phyloP scores from a whole-genome alignment of 2,329 filamentous ascomycete species.

The Elsinoe perseae region DNA sequence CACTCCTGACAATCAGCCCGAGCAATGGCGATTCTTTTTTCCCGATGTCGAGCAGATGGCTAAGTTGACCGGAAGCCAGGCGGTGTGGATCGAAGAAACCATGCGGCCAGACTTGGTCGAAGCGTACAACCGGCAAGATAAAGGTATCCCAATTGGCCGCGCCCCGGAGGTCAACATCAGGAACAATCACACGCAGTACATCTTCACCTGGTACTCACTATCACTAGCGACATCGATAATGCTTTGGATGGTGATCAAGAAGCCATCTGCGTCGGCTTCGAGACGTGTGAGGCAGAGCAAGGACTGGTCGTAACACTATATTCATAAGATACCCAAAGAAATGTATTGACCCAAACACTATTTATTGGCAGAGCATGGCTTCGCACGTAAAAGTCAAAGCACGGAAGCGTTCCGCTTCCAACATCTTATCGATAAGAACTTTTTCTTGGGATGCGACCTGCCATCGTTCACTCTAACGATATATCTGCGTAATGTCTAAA shows the following conservation, averaged over 20 bases:
- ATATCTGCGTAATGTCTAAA: not conserved
- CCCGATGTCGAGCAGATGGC: conserved; percentile 94
- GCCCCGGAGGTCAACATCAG: conserved; percentile 82
- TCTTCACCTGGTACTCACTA: conserved; percentile 94
- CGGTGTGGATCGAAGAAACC: conserved; percentile 92
- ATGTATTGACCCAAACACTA: too few relatives aligned
- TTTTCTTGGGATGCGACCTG: too few relatives aligned
- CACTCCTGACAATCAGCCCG: conserved; percentile 80
- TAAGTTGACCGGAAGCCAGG: conserved; percentile 66
- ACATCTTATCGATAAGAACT: conserved; percentile 5
- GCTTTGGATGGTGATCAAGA: conserved; percentile 92
- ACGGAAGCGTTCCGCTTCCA: not conserved
- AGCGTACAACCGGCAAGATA: conserved; percentile 64
- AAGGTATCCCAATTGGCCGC: conserved; percentile 83
- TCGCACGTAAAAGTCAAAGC: not conserved
- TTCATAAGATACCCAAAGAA: not conserved
- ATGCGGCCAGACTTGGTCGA: conserved; percentile 78
- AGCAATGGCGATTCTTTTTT: conserved; percentile 84
- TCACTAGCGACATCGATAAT: conserved; percentile 82
- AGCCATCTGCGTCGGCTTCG: conserved; percentile 56
- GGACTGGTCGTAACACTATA: conserved; percentile 25
- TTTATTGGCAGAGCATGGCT: not conserved
- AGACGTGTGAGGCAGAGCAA: conserved; percentile 22
- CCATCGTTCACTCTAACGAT: too few relatives aligned
- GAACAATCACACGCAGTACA: conserved; percentile 97